These are phyloP conservation scores for Picochlorum costavermella DNA, from an alignment of 139 green algal genomes.

Conservation along the genomic window DNA sequence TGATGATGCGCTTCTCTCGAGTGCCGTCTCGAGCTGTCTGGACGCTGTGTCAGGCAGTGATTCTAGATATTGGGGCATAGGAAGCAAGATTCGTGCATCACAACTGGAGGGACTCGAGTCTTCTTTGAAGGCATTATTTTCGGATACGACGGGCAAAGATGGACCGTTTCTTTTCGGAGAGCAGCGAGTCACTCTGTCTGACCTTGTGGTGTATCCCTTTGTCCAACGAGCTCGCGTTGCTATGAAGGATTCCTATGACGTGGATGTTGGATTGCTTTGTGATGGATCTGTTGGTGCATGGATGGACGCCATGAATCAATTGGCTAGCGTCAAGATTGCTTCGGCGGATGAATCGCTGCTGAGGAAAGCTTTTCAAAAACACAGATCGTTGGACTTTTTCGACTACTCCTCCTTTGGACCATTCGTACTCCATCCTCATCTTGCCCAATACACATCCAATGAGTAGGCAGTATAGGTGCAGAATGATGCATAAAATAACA, in stretches of 20 bases:
- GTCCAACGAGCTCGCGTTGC: slow-evolving; percentile 25
- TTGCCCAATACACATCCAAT: neutral
- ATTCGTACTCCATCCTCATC: slow-evolving; percentile 43
- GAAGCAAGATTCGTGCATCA: slow-evolving; percentile 13
- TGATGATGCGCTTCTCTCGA: neutral
- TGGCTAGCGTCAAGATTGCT: slow-evolving; percentile 16
- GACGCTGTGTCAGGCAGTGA: slow-evolving; percentile 26
- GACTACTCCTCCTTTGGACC: slow-evolving; percentile 41
- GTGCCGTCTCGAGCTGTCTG: neutral
- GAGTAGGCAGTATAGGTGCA: neutral
- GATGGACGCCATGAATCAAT: slow-evolving; percentile 31
- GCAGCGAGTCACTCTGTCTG: slow-evolving; percentile 16
- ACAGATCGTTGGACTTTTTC: slow-evolving; percentile 56
- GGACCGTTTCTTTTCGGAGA: slow-evolving; percentile 33
- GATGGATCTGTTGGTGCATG: slow-evolving; percentile 12
- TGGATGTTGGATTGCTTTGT: slow-evolving; percentile 6
- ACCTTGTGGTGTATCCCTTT: slow-evolving; percentile 35
- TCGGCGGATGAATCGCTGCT: slow-evolving; percentile 27
- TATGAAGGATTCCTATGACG: slow-evolving; percentile 4
- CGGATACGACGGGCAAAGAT: neutral
- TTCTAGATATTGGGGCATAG: slow-evolving; percentile 38
- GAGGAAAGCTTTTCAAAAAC: slow-evolving; percentile 24
- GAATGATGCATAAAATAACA: neutral
- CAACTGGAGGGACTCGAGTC: slow-evolving; percentile 34
- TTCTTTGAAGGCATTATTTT: slow-evolving; percentile 6